These are phyloP conservation scores for Ceratobasidium papillatum DNA, from an alignment of 1,284 basidiomycete species.

Conservation along the genomic window DNA sequence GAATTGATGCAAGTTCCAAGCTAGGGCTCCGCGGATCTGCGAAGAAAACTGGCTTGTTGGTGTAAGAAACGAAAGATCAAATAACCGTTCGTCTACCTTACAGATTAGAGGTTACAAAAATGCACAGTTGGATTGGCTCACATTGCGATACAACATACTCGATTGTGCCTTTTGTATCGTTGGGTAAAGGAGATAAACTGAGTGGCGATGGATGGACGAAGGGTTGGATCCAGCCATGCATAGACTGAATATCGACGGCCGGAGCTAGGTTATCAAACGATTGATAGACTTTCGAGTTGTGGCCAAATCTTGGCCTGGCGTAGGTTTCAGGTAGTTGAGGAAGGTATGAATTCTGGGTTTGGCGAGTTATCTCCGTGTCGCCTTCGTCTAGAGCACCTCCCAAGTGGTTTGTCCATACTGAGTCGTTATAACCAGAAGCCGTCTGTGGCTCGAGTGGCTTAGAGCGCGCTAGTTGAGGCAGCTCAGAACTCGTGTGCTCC, in stretches of 20 bases:
- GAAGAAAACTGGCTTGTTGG: neutral
- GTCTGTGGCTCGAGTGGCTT: neutral
- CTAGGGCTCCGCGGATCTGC: neutral
- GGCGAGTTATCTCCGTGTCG: no score
- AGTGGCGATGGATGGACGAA: neutral
- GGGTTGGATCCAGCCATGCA: neutral
- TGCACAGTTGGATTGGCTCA: neutral
- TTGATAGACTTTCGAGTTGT: no score
- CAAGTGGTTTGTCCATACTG: no score
- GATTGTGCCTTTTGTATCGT: neutral
- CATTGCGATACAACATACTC: neutral
- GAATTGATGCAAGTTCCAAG: neutral
- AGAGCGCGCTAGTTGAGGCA: neutral
- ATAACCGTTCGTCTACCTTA: neutral
- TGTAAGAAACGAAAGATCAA: slow-evolving; percentile 4
- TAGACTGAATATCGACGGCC: neutral
- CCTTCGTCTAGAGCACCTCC: neutral
- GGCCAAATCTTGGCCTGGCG: no score
- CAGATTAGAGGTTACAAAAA: neutral
- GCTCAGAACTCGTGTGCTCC: neutral
- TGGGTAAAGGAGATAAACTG: neutral
- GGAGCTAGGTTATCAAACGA: neutral
- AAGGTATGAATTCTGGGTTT: neutral
- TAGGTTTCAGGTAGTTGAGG: neutral
- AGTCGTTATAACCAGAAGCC: neutral